Evolutionary conservation across 1,139 yeast species (phyloP), one percentile per base, ranked within the genome.

Genomic region (Kodamaea sp.): DNA sequence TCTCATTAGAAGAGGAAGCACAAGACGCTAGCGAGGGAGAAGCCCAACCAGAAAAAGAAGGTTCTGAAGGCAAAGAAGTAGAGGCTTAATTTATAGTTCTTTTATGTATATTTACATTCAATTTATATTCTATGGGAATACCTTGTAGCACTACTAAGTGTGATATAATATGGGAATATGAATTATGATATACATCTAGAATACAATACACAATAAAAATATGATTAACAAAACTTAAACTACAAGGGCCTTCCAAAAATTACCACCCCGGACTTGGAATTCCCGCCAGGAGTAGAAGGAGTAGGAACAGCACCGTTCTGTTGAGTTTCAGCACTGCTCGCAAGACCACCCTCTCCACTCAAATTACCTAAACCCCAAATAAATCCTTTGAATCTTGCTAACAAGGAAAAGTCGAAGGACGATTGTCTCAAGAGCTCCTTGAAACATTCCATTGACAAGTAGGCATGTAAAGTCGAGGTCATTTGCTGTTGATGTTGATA

Each of bases 381-480:
- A 31, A 65, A 57, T 9, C 82, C 82, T 41, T 68, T 70, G 48
- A 62, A 74, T 41, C 63, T 64, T 28, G 62, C 59, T 29, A 47
- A 33, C 7, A 45, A 39, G 15, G 55, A 47, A 31, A 76, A 62
- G 39, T 67, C 72, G 37, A 56, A 62, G 9, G 63, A 59, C 28
- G 74, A 50, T 42, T 63, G 69, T 50, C 72, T 63, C 41, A 73
- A 72, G 29, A 79, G 55, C 47, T 78, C 83, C 44, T 76, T 73
- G 45, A 76, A 76, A 37, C 82, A 75, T 45, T 78, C 73, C 67
- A 76, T 67, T 14, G 81, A 74, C 42, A 79, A 61, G 38, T 78
- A 67, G 28, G 84, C 79, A 46, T 70, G 74, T 43, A 70, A 59
- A 3, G 74, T 66, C 5, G 73, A 66, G 5, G 75, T 66, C 65